A percentile compares a stretch with the other conserved stretches of the same genome.
These are phyloP conservation scores for Globisporangium camurandrum DNA, from an alignment of 352 stramenopile species.

Conservation along the genomic window DNA sequence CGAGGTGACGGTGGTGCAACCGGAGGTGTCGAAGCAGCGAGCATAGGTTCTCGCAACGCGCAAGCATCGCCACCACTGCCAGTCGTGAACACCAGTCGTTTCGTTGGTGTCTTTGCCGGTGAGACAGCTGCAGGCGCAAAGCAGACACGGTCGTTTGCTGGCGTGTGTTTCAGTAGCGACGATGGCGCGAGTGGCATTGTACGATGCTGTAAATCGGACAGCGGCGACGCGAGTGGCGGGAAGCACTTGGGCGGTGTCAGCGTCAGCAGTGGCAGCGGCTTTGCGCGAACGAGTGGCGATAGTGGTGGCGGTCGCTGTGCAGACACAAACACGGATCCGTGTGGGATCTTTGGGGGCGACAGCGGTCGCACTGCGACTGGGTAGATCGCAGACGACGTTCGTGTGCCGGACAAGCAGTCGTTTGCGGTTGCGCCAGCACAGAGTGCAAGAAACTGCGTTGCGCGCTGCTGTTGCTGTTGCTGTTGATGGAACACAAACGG, in stretches of 20 bases:
- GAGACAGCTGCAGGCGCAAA: slow-evolving; percentile 5
- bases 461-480: slow-evolving; percentile 4
- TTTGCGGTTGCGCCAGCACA: slow-evolving; percentile 5
- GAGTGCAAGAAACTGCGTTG: slow-evolving; percentile 9
- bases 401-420: slow-evolving; percentile 1
- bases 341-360: slow-evolving; percentile 21
- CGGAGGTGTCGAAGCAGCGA: too few relatives aligned
- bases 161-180: neutral
- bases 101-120: slow-evolving; percentile 4
- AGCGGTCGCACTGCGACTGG: slow-evolving; percentile 20
- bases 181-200: slow-evolving; percentile 4
- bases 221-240: slow-evolving; percentile 5
- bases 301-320: slow-evolving; percentile 5
- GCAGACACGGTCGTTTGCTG: slow-evolving; percentile 8
- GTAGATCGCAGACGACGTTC: slow-evolving; percentile 8
- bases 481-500: slow-evolving; percentile 14
- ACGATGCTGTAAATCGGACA: too few relatives aligned
- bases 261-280: slow-evolving; percentile 3
- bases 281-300: neutral
- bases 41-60: too few relatives aligned
- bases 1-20: too few relatives aligned
- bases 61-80: too few relatives aligned
- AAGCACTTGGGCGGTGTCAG: slow-evolving; percentile 12
- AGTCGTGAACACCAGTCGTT: too few relatives aligned
- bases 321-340: slow-evolving; percentile 24